Conservation (phyloP, 1,284 basidiomycete species). For the Rhodotorula sp. region DNA sequence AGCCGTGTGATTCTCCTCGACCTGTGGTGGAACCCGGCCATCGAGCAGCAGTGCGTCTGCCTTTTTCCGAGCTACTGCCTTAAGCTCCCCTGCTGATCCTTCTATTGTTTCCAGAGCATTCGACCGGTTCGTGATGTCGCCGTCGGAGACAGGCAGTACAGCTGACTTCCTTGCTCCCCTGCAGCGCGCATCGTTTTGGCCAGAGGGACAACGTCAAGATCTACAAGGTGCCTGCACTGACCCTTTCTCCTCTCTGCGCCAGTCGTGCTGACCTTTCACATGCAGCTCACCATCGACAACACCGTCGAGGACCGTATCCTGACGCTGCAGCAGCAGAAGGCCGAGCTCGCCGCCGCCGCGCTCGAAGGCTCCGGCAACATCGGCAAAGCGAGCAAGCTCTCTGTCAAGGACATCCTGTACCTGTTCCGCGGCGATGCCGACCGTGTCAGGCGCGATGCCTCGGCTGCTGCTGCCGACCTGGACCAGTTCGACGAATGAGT, state of each 20-base stretch:
- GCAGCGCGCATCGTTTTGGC: constrained; percentile 59
- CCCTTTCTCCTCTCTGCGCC: not conserved
- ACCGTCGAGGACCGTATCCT: constrained; percentile 79
- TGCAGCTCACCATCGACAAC: constrained; percentile 59
- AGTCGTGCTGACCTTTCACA: not conserved
- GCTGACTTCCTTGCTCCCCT: not conserved
- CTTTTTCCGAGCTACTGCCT: constrained; percentile 47
- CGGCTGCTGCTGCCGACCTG: no score
- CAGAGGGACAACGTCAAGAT: constrained; percentile 86
- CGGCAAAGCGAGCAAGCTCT: constrained; percentile 74
- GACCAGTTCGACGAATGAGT: no score
- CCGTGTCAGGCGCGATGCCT: no score
- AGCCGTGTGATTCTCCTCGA: constrained; percentile 44
- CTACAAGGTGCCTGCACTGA: constrained; percentile 67
- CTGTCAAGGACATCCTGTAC: constrained; percentile 76
- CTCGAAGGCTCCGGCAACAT: constrained; percentile 79
- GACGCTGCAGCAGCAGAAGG: constrained; percentile 77
- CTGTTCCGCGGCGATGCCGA: constrained; percentile 58
- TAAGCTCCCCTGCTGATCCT: not conserved
- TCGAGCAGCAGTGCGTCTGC: constrained; percentile 68
- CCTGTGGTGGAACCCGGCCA: constrained; percentile 72
- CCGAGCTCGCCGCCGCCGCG: constrained; percentile 77
- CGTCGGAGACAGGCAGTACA: not conserved
- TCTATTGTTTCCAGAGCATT: constrained; percentile 68
- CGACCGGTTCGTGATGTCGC: constrained; percentile 61